Evolutionary conservation across 2,329 filamentous ascomycete genomes (phyloP), one percentile per base, ranked within the genome.

Genomic region (Colletotrichum lini): DNA sequence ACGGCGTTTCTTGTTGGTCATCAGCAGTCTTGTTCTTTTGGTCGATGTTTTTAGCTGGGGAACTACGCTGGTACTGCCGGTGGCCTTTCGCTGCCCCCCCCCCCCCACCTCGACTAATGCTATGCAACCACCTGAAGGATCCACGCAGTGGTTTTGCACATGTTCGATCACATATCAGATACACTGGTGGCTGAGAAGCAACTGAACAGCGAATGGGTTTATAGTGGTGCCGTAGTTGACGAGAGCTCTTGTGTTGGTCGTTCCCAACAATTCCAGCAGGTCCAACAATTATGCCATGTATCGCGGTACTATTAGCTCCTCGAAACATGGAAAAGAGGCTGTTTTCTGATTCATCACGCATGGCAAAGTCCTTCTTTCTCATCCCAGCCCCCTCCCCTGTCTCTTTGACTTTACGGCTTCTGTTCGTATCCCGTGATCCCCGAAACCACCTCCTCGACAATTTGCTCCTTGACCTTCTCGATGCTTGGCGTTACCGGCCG

Each of bases 401-500:
- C 47, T 38, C 2, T 49, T 35, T 3, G 21, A 26, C 23, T 9
- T 70, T 40, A 61, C 18, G 56, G 54, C 70, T 71, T 73, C 49
- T 64, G 67, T 52, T 77, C 74, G 60, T 76, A 76, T 13, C 74
- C 76, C 6, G 75, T 74, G 30, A 77, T 74, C 10, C 77, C 75
- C 15, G 68, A 61, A 21, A 70, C 57, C 13, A 75, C 35, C 47
- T 63, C 59, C 18, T 65, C 72, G 66, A 66, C 38, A 10, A 64
- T 47, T 67, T 59, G 60, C 57, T 65, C 52, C 53, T 68, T 73
- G 59, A 67, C 74, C 63, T 75, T 75, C 16, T 79, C 78, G 0
- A 74, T 65, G 21, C 78, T 83, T 6, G 87, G 87, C 65, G 86
- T 89, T 16, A 83, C 85, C 26, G 88, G 87, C 42, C 87, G 82